Evolutionary conservation across 2,329 filamentous ascomycete genomes (phyloP).

Genomic region (Coniochaeta pulveracea): DNA sequence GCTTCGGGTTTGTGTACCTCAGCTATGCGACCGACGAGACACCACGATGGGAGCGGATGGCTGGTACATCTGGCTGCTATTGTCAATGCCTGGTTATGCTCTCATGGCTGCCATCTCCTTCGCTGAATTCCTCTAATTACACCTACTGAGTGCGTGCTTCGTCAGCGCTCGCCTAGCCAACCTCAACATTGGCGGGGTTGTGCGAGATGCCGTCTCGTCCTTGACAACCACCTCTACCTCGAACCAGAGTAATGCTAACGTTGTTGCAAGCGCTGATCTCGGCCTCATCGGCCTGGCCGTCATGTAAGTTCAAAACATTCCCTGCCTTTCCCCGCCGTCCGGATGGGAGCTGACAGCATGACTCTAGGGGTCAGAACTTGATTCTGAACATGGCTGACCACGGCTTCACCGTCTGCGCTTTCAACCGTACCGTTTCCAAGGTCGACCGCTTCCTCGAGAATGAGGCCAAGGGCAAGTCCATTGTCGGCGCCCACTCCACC

Average conservation of each 20-base stretch:
- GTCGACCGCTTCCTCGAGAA: conserved; percentile 89
- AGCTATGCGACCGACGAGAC: no score
- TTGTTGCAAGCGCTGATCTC: conserved; percentile 64
- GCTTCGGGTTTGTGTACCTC: no score
- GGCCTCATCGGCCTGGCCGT: conserved; percentile 88
- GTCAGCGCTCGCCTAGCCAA: conserved; percentile 63
- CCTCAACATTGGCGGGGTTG: conserved; percentile 58
- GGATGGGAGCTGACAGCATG: conserved; percentile 6
- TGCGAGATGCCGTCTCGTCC: conserved; percentile 20
- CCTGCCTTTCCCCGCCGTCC: neutral
- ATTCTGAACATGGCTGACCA: conserved; percentile 85
- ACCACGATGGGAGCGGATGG: no score
- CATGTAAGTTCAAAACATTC: conserved; percentile 45
- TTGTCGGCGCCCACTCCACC: conserved; percentile 85
- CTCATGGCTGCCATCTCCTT: conserved; percentile 1
- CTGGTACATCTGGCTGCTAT: no score
- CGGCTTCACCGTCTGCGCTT: conserved; percentile 93
- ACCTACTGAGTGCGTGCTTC: conserved; percentile 5
- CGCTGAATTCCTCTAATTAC: neutral
- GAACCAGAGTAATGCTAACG: conserved; percentile 40
- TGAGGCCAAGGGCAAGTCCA: conserved; percentile 89
- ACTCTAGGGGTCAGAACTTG: conserved; percentile 62
- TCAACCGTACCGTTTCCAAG: conserved; percentile 98
- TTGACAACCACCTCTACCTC: conserved; percentile 13
- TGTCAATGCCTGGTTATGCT: conserved; percentile 1